These are phyloP conservation scores for Oryza meyeriana DNA, from an alignment of 176 grass and related monocot genomes.

Conservation along the genomic window DNA sequence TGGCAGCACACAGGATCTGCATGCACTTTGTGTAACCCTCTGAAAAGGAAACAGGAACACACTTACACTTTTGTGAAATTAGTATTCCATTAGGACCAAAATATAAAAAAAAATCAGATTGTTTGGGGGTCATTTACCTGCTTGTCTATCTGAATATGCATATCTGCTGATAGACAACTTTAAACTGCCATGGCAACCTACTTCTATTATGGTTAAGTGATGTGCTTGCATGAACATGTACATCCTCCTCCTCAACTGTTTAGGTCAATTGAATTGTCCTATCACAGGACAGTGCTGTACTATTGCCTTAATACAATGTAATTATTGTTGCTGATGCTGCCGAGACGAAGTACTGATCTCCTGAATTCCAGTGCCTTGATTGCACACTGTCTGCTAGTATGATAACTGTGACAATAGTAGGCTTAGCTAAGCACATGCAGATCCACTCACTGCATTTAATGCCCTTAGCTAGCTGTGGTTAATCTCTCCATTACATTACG, in stretches of 20 bases:
- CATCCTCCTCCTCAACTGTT: constrained; percentile 8
- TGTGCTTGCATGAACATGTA: background rate
- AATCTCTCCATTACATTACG: background rate
- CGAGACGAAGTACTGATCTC: background rate
- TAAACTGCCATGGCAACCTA: background rate
- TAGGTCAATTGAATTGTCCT: constrained; percentile 11
- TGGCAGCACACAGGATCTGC: background rate
- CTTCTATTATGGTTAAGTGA: background rate
- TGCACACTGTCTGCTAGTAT: constrained; percentile 9
- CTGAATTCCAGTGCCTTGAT: constrained; percentile 8
- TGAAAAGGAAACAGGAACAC: background rate
- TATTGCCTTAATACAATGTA: background rate
- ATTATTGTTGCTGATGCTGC: background rate
- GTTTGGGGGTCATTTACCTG: background rate
- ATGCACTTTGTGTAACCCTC: background rate
- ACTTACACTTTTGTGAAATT: background rate
- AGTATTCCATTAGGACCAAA: background rate
- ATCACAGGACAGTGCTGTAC: background rate
- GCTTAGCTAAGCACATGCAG: background rate
- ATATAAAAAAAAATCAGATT: too few species aligned
- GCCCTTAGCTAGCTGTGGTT: background rate
- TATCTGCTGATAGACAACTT: background rate
- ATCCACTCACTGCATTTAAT: background rate
- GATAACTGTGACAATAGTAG: too few species aligned
- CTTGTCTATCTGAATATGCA: background rate